A percentile compares a stretch with the other conserved stretches of the same genome.
Evolutionary conservation across 2,329 filamentous ascomycete species (phyloP).

Genomic region (Hypoxylon sp.): DNA sequence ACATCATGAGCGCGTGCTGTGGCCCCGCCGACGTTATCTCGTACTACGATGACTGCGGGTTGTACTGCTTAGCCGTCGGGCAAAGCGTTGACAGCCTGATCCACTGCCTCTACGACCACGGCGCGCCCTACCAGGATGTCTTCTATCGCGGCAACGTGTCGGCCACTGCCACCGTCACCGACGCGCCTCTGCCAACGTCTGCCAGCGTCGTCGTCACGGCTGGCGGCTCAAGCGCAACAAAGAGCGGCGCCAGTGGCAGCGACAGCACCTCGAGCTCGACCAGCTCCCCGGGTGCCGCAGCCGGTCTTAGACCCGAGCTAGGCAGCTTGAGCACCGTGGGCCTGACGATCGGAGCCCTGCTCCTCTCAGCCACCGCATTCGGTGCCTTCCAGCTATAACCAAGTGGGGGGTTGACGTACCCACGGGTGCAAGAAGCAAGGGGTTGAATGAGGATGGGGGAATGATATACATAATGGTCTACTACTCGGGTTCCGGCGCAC

Average conservation of each 20-base stretch:
- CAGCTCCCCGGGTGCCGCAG: conserved; percentile 42
- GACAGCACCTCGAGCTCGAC: conserved; percentile 33
- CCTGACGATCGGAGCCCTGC: conserved; percentile 56
- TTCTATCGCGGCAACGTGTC: conserved; percentile 61
- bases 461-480: conserved; percentile 5
- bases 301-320: conserved; percentile 39
- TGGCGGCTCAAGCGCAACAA: conserved; percentile 19
- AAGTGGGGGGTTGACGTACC: no score
- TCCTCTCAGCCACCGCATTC: conserved; percentile 56
- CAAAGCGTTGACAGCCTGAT: conserved; percentile 57
- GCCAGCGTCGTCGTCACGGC: conserved; percentile 54
- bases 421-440: not conserved
- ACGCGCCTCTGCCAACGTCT: conserved; percentile 51
- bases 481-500: conserved; percentile 28
- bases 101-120: conserved; percentile 59
- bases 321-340: conserved; percentile 54
- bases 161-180: conserved; percentile 58
- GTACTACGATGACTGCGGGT: conserved; percentile 64
- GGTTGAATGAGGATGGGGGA: not conserved
- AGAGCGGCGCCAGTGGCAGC: conserved; percentile 23
- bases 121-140: conserved; percentile 56
- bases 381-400: conserved; percentile 51
- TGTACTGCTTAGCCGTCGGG: conserved; percentile 65
- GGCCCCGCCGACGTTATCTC: conserved; percentile 59
- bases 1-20: conserved; percentile 64